phyloP scores from a whole-genome alignment of 768 basidiomycete species.

The Paxillus rubicundulus region DNA sequence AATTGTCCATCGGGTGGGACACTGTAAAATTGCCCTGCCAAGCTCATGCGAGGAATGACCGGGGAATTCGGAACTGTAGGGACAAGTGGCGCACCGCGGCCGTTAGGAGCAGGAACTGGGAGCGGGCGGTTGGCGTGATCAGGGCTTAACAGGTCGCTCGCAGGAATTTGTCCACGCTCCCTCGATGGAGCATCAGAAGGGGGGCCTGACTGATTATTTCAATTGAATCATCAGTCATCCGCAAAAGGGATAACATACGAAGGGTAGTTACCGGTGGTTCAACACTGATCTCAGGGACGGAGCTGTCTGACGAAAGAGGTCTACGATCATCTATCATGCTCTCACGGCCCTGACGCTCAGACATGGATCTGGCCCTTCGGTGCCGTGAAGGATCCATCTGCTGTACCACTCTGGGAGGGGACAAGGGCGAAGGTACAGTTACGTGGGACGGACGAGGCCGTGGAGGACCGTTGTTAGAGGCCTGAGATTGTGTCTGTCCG shows the following conservation, averaged over 20 bases:
- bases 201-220: constrained; percentile 26
- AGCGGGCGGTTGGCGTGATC: constrained; percentile 30
- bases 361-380: constrained; percentile 14
- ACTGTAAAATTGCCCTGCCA: constrained; percentile 16
- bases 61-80: constrained; percentile 17
- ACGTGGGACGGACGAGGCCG: constrained; percentile 19
- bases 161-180: constrained; percentile 10
- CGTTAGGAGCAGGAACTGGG: constrained; percentile 20
- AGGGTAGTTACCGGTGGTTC: constrained; percentile 30
- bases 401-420: constrained; percentile 20
- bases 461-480: constrained; percentile 5
- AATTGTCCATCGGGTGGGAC: constrained; percentile 9
- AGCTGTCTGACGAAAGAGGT: constrained; percentile 32
- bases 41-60: constrained; percentile 1
- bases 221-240: constrained; percentile 13
- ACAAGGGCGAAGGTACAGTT: constrained; percentile 26
- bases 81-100: constrained; percentile 13
- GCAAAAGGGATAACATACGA: constrained; percentile 2
- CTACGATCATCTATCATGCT: constrained; percentile 21
- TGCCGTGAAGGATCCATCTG: constrained; percentile 9
- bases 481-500: constrained; percentile 20
- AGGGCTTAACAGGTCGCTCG: constrained; percentile 26
- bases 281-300: constrained; percentile 32
- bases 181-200: constrained; percentile 34
- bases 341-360: constrained; percentile 27